phyloP scores from a whole-genome alignment of 805 yeast species.

The Starmerella vitae region DNA sequence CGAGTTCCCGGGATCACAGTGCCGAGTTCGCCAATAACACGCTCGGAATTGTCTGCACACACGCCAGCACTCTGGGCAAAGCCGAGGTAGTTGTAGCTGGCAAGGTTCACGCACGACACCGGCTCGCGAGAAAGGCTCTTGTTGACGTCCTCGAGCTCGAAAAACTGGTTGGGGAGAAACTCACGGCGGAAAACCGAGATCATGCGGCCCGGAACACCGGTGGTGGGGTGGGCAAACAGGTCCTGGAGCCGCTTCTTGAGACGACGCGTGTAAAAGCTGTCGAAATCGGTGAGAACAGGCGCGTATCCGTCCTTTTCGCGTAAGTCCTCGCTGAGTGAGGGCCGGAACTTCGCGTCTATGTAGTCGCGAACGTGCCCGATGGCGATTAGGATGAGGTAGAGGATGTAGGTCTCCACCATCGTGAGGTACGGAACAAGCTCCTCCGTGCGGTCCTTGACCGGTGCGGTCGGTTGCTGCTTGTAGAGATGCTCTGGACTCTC shows the following conservation, averaged over 20 bases:
- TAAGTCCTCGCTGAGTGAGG: conserved; percentile 50
- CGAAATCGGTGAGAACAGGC: conserved; percentile 90
- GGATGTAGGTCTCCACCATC: conserved; percentile 68
- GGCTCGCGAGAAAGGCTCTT: conserved; percentile 55
- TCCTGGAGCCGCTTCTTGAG: conserved; percentile 83
- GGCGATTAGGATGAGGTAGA: conserved; percentile 69
- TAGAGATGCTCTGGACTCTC: conserved; percentile 53
- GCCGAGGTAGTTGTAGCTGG: conserved; percentile 89
- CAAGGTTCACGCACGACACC: conserved; percentile 66
- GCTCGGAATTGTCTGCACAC: conserved; percentile 69
- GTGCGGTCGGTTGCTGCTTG: conserved; percentile 38
- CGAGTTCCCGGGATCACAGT: conserved; percentile 70
- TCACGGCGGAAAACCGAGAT: conserved; percentile 69
- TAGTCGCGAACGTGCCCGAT: conserved; percentile 87
- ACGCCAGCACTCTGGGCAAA: conserved; percentile 90
- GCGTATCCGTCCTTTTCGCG: conserved; percentile 80
- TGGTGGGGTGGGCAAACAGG: conserved; percentile 91
- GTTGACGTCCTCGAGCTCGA: conserved; percentile 35
- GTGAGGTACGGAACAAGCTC: conserved; percentile 83
- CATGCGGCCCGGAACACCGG: conserved; percentile 93
- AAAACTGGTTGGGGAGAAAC: conserved; percentile 45
- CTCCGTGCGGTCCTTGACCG: conserved; percentile 38
- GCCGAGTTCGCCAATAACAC: conserved; percentile 55
- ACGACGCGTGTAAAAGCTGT: conserved; percentile 83
- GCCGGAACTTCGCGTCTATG: conserved; percentile 61